These are phyloP conservation scores for Gremmenia infestans DNA, from an alignment of 2,329 filamentous ascomycete genomes.

Conservation along the genomic window DNA sequence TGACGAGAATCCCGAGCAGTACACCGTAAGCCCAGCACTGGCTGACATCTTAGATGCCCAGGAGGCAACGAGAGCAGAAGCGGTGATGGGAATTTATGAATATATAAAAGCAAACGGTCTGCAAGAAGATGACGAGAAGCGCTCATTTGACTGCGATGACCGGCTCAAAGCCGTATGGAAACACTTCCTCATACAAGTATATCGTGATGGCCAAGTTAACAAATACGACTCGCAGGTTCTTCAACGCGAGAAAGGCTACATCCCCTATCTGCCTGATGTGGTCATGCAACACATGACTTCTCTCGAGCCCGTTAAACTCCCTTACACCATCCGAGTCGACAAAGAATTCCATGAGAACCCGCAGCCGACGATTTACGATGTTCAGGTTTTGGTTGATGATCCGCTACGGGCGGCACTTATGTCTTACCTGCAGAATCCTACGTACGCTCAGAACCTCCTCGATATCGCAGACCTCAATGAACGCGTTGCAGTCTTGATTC, in stretches of 20 bases:
- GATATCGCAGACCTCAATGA: slow-evolving; percentile 77
- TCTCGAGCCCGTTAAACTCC: slow-evolving; percentile 74
- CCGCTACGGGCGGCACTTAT: slow-evolving; percentile 66
- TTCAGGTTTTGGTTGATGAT: slow-evolving; percentile 79
- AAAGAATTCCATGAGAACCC: slow-evolving; percentile 72
- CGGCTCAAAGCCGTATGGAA: slow-evolving; percentile 65
- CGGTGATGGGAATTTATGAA: slow-evolving; percentile 90
- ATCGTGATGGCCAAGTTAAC: neutral
- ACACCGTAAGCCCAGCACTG: slow-evolving; percentile 70
- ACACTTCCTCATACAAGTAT: neutral
- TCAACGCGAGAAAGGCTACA: slow-evolving; percentile 69
- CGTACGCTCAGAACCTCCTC: slow-evolving; percentile 67
- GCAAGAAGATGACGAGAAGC: slow-evolving; percentile 92
- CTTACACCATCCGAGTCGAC: slow-evolving; percentile 93
- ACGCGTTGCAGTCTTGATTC: slow-evolving; percentile 75
- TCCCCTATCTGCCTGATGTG: slow-evolving; percentile 79
- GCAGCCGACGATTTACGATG: slow-evolving; percentile 80
- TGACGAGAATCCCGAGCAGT: slow-evolving; percentile 83
- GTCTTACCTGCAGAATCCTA: slow-evolving; percentile 62
- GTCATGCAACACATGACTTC: slow-evolving; percentile 73
- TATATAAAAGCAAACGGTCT: slow-evolving; percentile 83
- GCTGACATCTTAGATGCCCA: slow-evolving; percentile 80
- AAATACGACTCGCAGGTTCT: slow-evolving; percentile 53
- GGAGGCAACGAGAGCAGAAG: slow-evolving; percentile 82
- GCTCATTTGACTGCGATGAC: slow-evolving; percentile 86